Evolutionary conservation across 805 yeast genomes (phyloP).

Genomic region (Candida bentonensis): DNA sequence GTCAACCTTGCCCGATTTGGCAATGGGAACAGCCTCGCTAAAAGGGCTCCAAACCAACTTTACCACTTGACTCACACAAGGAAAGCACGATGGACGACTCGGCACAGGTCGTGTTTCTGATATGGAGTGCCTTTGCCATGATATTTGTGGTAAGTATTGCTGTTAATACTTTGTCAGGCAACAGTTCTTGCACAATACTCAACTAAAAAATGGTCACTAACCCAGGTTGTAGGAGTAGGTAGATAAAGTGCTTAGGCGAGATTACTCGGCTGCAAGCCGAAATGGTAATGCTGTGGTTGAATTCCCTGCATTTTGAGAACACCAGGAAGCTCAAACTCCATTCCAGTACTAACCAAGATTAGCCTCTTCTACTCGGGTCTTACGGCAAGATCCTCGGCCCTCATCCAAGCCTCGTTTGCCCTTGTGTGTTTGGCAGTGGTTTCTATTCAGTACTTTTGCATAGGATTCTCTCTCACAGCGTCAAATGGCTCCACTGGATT

Average conservation of each 20-base stretch:
- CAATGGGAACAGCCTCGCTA: not conserved
- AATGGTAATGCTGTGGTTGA: too few relatives aligned
- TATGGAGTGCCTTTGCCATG: constrained; percentile 11
- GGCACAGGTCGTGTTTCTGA: constrained; percentile 9
- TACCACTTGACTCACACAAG: too few relatives aligned
- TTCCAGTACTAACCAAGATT: constrained; percentile 3
- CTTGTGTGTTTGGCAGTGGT: constrained; percentile 46
- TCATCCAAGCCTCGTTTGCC: constrained; percentile 50
- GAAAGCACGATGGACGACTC: constrained; percentile 1
- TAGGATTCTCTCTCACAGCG: constrained; percentile 46
- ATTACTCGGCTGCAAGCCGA: too few relatives aligned
- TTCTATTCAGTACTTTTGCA: constrained; percentile 53
- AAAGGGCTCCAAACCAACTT: not conserved
- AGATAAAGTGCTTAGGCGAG: too few relatives aligned
- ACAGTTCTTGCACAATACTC: too few relatives aligned
- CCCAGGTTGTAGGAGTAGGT: too few relatives aligned
- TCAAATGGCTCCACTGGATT: constrained; percentile 24
- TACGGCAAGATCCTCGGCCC: constrained; percentile 51
- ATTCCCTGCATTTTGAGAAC: not conserved
- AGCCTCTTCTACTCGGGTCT: constrained; percentile 56
- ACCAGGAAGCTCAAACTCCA: not conserved
- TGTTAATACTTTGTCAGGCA: too few relatives aligned
- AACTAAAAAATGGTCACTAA: too few relatives aligned
- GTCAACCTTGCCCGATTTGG: too few relatives aligned
- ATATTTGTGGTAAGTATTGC: constrained; percentile 13